Evolutionary conservation across 1,284 basidiomycete species (phyloP).

Genomic region (Xanthoconium separans): DNA sequence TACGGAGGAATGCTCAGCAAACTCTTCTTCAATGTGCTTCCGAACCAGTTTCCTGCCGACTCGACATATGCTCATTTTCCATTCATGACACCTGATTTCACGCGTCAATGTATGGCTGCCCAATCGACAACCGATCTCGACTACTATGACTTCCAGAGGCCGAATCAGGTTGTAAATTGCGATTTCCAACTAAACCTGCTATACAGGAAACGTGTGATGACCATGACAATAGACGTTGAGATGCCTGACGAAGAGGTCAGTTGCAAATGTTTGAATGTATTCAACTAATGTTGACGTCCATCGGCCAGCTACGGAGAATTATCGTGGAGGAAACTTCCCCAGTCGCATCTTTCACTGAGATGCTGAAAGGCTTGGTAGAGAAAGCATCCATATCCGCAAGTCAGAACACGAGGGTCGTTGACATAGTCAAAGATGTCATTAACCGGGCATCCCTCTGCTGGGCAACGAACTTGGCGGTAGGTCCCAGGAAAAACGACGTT

Average conservation of each 20-base stretch:
- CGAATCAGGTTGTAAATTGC: not conserved
- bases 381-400: constrained; percentile 27
- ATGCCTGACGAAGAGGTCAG: constrained; percentile 17
- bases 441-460: constrained; percentile 66
- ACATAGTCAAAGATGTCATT: constrained; percentile 73
- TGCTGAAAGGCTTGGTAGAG: constrained; percentile 15
- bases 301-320: constrained; percentile 9
- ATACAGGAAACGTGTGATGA: constrained; percentile 22
- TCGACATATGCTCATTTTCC: constrained; percentile 68
- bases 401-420: constrained; percentile 45
- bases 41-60: constrained; percentile 59
- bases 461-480: constrained; percentile 60
- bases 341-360: constrained; percentile 9
- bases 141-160: constrained; percentile 27
- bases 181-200: not conserved
- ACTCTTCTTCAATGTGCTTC: constrained; percentile 69
- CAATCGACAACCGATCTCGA: constrained; percentile 7
- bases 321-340: constrained; percentile 14
- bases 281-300: not conserved
- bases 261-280: not conserved
- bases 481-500: constrained; percentile 20
- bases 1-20: constrained; percentile 72
- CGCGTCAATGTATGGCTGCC: constrained; percentile 16
- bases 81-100: constrained; percentile 51
- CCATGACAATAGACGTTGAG: constrained; percentile 16